phyloP scores from a whole-genome alignment of 176 grass and related monocot genomes.

The Musa acuminata region DNA sequence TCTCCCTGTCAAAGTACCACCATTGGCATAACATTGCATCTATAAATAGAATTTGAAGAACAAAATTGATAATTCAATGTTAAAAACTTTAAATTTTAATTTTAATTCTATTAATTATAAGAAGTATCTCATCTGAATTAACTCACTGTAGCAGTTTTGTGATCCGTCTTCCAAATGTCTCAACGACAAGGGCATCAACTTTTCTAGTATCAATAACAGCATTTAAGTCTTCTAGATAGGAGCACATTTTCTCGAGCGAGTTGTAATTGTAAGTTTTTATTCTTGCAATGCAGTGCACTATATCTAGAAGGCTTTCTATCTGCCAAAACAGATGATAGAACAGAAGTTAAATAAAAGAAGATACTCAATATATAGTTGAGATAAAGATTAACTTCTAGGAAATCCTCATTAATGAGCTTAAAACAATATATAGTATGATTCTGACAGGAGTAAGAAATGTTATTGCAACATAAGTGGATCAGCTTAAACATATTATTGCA shows the following conservation, averaged over 20 bases:
- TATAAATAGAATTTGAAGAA: neutral
- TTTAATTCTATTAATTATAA: no score
- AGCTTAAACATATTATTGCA: no score
- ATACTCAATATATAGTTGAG: neutral
- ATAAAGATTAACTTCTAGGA: neutral
- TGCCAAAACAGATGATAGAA: conserved; percentile 26
- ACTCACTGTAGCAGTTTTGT: conserved; percentile 82
- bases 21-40: conserved; percentile 8
- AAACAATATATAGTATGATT: neutral
- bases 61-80: neutral
- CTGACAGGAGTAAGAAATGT: neutral
- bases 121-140: neutral
- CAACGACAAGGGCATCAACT: conserved; percentile 86
- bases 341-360: conserved; percentile 9
- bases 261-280: conserved; percentile 50
- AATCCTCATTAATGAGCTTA: neutral
- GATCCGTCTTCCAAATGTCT: conserved; percentile 84
- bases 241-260: conserved; percentile 71
- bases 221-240: conserved; percentile 78
- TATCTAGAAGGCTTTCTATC: conserved; percentile 59
- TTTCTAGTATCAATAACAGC: conserved; percentile 82
- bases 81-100: neutral
- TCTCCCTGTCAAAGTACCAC: conserved; percentile 53
- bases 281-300: conserved; percentile 44
- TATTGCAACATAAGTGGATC: neutral